A percentile compares a stretch with the other conserved stretches of the same genome.
These are phyloP conservation scores for Aurifilum marmelostoma DNA, from an alignment of 2,329 filamentous ascomycete genomes.

Conservation along the genomic window DNA sequence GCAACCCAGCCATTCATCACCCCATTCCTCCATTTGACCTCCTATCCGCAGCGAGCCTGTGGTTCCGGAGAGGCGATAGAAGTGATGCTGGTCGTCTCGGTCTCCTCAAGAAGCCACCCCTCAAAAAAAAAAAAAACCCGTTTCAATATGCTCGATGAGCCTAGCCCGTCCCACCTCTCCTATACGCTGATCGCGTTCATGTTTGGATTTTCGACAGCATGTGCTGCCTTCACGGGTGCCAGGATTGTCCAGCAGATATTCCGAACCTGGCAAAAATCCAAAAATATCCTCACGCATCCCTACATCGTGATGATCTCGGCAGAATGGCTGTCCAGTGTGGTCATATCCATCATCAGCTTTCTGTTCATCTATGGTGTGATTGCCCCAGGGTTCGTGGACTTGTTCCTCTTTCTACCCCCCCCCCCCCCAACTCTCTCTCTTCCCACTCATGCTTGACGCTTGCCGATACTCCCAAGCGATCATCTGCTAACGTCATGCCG, in stretches of 20 bases:
- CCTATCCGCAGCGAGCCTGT: not conserved
- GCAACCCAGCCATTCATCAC: not conserved
- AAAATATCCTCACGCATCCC: constrained; percentile 32
- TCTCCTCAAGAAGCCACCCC: not conserved
- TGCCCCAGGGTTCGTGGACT: constrained; percentile 34
- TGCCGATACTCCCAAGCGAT: not conserved
- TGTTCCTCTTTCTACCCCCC: not conserved
- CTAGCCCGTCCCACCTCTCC: constrained; percentile 3
- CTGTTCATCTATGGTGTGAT: constrained; percentile 39
- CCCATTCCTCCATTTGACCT: not conserved
- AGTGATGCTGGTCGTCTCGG: not conserved
- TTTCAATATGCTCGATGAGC: constrained; percentile 22
- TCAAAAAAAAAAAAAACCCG: no score
- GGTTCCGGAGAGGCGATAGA: not conserved
- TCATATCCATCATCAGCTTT: constrained; percentile 39
- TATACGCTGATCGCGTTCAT: constrained; percentile 33
- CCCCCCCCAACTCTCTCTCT: not conserved
- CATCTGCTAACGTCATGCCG: constrained; percentile 23
- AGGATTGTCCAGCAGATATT: constrained; percentile 41
- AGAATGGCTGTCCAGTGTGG: constrained; percentile 37
- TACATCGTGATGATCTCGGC: constrained; percentile 46
- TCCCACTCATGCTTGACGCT: not conserved
- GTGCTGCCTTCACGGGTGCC: constrained; percentile 38
- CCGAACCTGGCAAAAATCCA: constrained; percentile 34
- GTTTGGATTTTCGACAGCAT: constrained; percentile 40